Evolutionary conservation across 2,329 filamentous ascomycete genomes (phyloP).

Genomic region (Sporothrix globosa): DNA sequence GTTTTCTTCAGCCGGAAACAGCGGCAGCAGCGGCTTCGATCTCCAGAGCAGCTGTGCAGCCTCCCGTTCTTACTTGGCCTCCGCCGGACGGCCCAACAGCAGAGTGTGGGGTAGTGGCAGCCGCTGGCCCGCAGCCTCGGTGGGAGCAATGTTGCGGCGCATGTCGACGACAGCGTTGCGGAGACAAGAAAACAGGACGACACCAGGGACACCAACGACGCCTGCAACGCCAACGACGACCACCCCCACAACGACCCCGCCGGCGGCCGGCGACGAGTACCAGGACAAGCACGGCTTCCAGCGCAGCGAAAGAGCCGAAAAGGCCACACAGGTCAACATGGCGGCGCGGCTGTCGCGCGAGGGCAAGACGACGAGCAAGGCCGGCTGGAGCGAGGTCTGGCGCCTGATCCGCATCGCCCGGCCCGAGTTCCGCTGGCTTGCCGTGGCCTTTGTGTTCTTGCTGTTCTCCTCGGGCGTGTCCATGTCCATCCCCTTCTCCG

Average conservation of each 20-base stretch:
- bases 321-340: constrained; percentile 87
- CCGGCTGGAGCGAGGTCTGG: constrained; percentile 76
- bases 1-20: neutral
- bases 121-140: constrained; percentile 23
- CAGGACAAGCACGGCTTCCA: constrained; percentile 42
- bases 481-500: constrained; percentile 95
- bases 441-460: constrained; percentile 78
- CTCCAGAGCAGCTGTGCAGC: constrained; percentile 6
- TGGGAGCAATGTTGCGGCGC: constrained; percentile 28
- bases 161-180: constrained; percentile 26
- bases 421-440: constrained; percentile 79
- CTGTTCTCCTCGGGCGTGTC: constrained; percentile 89
- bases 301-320: constrained; percentile 76
- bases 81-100: constrained; percentile 19
- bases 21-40: neutral
- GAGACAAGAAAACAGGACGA: constrained; percentile 5
- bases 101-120: constrained; percentile 26
- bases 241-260: neutral
- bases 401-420: constrained; percentile 85
- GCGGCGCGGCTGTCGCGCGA: constrained; percentile 86
- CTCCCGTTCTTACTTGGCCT: neutral
- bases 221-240: neutral
- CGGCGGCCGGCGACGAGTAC: constrained; percentile 31
- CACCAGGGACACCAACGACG: constrained; percentile 39
- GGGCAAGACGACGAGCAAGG: constrained; percentile 59